Percentiles rank a stretch among this genome's conserved stretches.
phyloP scores from a whole-genome alignment of 78 protist genomes.

The Dictyostelium firmibasis region DNA sequence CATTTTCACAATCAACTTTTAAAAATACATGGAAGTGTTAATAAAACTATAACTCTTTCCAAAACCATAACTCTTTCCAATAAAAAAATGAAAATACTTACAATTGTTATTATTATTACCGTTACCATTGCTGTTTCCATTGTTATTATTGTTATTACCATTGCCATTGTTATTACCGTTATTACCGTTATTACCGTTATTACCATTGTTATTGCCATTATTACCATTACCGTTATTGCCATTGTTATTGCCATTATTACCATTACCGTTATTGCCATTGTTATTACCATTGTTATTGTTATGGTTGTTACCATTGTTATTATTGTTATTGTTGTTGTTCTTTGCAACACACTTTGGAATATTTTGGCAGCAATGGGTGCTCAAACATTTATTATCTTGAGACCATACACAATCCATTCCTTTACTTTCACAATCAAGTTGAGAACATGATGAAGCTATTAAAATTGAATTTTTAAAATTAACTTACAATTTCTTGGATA shows the following conservation, averaged over 20 bases:
- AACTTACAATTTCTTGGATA: too few species aligned
- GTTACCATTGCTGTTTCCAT: background rate
- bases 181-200: background rate
- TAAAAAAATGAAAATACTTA: too few species aligned
- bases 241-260: background rate
- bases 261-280: background rate
- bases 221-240: background rate
- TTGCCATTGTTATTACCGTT: background rate
- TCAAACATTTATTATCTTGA: background rate
- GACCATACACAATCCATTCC: conserved; percentile 9
- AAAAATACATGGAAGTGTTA: too few species aligned
- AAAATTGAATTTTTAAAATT: background rate
- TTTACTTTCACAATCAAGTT: conserved; percentile 16
- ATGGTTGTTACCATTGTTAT: background rate
- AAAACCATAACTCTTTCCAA: too few species aligned
- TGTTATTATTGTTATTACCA: background rate
- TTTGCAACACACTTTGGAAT: background rate
- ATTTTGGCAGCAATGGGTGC: conserved; percentile 32
- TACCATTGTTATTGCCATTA: background rate
- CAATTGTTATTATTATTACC: background rate
- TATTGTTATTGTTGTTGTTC: background rate
- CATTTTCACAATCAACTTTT: conserved; percentile 3
- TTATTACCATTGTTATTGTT: background rate
- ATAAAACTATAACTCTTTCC: too few species aligned
- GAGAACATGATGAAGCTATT: background rate